Percentiles rank a stretch among this genome's conserved stretches.
phyloP scores from a whole-genome alignment of 345 rosid species.

The Citrus inodora region DNA sequence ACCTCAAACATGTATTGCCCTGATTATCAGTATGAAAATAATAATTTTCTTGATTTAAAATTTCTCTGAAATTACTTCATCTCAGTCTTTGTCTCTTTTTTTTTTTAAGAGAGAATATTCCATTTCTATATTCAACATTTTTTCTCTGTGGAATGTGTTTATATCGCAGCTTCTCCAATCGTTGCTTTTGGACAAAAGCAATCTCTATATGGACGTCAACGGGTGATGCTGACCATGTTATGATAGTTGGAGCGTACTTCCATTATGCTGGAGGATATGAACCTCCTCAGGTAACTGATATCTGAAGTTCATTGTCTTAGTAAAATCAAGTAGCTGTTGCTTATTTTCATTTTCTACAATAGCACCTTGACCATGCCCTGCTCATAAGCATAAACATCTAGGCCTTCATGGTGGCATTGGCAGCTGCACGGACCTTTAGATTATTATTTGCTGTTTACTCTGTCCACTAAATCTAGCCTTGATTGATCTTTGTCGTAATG shows the following conservation, averaged over 20 bases:
- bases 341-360: neutral
- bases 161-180: conserved; percentile 69
- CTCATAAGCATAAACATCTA: neutral
- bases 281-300: conserved; percentile 65
- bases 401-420: neutral
- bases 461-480: neutral
- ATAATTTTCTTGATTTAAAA: neutral
- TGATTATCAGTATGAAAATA: too few species aligned
- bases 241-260: conserved; percentile 86
- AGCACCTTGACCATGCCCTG: neutral
- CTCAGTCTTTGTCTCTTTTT: neutral
- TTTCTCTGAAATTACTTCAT: neutral
- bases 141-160: conserved; percentile 8
- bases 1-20: neutral
- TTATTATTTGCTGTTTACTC: neutral
- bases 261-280: conserved; percentile 90
- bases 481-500: neutral
- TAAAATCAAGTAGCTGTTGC: neutral
- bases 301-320: neutral
- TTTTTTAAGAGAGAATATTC: neutral
- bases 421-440: neutral
- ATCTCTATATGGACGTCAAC: conserved; percentile 95
- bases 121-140: neutral
- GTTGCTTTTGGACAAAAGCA: conserved; percentile 90
- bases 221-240: conserved; percentile 72